These are phyloP conservation scores for Quillaja saponaria DNA, from an alignment of 306 rosid genomes.

Conservation along the genomic window DNA sequence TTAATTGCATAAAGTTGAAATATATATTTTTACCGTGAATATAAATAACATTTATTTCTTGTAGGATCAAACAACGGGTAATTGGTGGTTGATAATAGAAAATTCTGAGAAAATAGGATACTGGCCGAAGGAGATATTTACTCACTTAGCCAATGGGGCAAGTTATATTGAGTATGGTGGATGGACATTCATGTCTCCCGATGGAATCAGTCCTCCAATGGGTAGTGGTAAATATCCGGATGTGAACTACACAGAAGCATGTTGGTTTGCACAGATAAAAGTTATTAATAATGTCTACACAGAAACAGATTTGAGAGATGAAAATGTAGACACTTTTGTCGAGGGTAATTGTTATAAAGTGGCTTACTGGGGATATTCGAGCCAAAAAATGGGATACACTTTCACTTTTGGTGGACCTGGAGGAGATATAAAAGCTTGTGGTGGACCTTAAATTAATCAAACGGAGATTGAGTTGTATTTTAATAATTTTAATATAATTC, in stretches of 20 bases:
- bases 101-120: neutral
- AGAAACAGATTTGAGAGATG: neutral
- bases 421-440: no score
- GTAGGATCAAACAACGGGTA: neutral
- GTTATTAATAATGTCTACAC: neutral
- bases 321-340: neutral
- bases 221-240: neutral
- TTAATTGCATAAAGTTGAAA: neutral
- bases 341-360: neutral
- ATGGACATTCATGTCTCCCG: neutral
- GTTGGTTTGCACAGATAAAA: neutral
- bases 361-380: neutral
- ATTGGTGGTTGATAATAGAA: neutral
- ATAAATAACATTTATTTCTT: neutral
- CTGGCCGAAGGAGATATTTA: constrained; percentile 1
- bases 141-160: neutral
- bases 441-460: no score
- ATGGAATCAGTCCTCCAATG: neutral
- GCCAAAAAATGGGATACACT: neutral
- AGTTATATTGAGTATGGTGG: neutral
- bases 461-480: no score
- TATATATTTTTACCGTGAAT: neutral
- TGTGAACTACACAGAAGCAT: neutral
- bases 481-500: no score
- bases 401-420: neutral